A percentile compares a stretch with the other conserved stretches of the same genome.
Evolutionary conservation across 495 filamentous ascomycete genomes (phyloP).

Genomic region (Penicillium cosmopolitanum): DNA sequence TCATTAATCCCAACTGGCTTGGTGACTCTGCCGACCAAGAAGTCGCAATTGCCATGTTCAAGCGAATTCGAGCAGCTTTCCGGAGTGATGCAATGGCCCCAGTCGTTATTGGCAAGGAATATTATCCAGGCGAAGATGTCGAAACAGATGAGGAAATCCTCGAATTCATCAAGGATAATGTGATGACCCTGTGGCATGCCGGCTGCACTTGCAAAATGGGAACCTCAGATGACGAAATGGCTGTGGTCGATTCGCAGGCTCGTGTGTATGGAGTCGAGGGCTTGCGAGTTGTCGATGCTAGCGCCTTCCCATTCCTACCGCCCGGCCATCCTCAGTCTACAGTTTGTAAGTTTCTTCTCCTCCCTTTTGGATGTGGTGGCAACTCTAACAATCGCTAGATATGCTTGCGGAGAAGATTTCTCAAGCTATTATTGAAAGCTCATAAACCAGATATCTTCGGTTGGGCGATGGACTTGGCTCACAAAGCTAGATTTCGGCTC

Average conservation of each 20-base stretch:
- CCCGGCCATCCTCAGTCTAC: conserved; percentile 56
- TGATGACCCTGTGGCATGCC: conserved; percentile 55
- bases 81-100: conserved; percentile 41
- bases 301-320: conserved; percentile 54
- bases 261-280: conserved; percentile 55
- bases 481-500: background rate
- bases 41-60: conserved; percentile 56
- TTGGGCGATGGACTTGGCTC: too few species aligned
- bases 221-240: conserved; percentile 44
- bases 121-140: conserved; percentile 49
- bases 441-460: background rate
- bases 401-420: conserved; percentile 61
- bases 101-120: conserved; percentile 50
- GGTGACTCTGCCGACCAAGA: conserved; percentile 51
- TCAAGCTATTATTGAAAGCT: conserved; percentile 37
- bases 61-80: conserved; percentile 52
- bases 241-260: conserved; percentile 59
- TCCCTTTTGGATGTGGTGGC: background rate
- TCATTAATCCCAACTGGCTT: conserved; percentile 61
- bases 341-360: conserved; percentile 38
- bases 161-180: conserved; percentile 38
- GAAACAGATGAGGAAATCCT: conserved; percentile 57
- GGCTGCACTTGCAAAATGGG: conserved; percentile 61
- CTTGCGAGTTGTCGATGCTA: conserved; percentile 62
- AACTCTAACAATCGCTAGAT: conserved; percentile 27